Conservation (phyloP, 1,284 basidiomycete species). For the Golubevia sp. region DNA sequence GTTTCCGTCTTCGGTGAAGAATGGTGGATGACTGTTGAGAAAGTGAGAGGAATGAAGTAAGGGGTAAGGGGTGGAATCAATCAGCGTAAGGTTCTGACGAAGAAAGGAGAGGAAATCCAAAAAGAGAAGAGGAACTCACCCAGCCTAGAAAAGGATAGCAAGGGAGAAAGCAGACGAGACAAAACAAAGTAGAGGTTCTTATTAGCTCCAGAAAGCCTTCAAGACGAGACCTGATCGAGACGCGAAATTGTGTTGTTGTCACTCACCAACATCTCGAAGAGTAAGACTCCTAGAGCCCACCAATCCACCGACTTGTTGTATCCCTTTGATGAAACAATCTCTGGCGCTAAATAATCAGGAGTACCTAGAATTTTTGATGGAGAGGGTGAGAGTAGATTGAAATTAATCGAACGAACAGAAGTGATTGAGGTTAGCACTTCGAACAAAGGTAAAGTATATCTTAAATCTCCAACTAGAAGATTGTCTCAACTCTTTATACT, state of each 20-base stretch:
- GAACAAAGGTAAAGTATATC: no score
- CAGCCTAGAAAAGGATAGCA: constrained; percentile 3
- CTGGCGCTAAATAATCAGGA: constrained; percentile 77
- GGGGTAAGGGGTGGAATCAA: neutral
- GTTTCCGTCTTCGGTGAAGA: constrained; percentile 66
- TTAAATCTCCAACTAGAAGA: neutral
- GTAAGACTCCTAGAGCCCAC: constrained; percentile 94
- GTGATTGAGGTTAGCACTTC: no score
- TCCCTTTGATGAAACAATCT: constrained; percentile 77
- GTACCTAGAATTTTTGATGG: constrained; percentile 17
- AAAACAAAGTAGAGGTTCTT: constrained; percentile 3
- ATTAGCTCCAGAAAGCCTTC: neutral
- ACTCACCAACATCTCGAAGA: constrained; percentile 69
- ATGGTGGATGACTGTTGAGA: constrained; percentile 47
- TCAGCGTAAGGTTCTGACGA: no score
- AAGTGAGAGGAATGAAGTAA: neutral
- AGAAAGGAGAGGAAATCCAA: no score
- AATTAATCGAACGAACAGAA: neutral
- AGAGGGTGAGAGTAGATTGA: neutral
- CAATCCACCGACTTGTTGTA: constrained; percentile 99
- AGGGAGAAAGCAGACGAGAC: neutral
- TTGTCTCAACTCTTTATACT: neutral
- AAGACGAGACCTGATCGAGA: neutral
- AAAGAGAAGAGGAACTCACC: neutral
- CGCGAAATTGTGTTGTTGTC: neutral